Evolutionary conservation across 1,284 basidiomycete species (phyloP), one percentile per base, ranked within the genome.

Genomic region (Melampsora larici-populina): DNA sequence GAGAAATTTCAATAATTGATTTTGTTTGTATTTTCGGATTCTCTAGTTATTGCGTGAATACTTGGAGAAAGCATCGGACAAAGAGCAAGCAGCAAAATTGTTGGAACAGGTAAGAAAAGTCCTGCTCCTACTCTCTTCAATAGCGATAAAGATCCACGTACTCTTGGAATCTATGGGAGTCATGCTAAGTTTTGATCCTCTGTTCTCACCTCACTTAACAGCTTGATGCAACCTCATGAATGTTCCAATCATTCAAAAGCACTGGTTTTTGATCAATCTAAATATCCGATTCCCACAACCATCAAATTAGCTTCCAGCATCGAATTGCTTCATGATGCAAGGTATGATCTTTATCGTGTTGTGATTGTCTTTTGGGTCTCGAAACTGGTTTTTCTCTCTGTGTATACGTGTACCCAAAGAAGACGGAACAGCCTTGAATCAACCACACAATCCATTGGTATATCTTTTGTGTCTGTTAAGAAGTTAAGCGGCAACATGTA

Each of bases 51-150:
- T 76, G 40, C 49, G 51, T 21, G 33, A 46, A 33, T 67, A 76
- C 26, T 62, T 76, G n/a, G 33, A 68, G 31, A 40, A 60, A 17
- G 46, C 55, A 15, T 36, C 31, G 7, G 40, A 76, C 48, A 15
- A 67, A 48, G 73, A 76, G 3, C 65, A 68, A 68, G 31, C 73
- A n/a, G 60, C 65, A 11, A 76, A 76, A 51, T 43, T 76, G 21
- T 49, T 76, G 11, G 51, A 40, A 46, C 65, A 76, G 55, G 73
- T 76, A 60, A 67, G 66, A n/a, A 40, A 51, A 33, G 24, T 55
- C n/a, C 49, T 70, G 21, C 26, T 40, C 17, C 31, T 46, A 13
- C 46, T 18, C 24, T 51, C 40, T 48, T 31, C 55, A 3, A 29
- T 29, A 21, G 26, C 43, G 21, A 65, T n/a, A 18, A 31, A 31